Percentiles rank a stretch among this genome's conserved stretches.
Conservation (phyloP, 2,329 filamentous ascomycete species). For the Thermomyces lanuginosus region DNA sequence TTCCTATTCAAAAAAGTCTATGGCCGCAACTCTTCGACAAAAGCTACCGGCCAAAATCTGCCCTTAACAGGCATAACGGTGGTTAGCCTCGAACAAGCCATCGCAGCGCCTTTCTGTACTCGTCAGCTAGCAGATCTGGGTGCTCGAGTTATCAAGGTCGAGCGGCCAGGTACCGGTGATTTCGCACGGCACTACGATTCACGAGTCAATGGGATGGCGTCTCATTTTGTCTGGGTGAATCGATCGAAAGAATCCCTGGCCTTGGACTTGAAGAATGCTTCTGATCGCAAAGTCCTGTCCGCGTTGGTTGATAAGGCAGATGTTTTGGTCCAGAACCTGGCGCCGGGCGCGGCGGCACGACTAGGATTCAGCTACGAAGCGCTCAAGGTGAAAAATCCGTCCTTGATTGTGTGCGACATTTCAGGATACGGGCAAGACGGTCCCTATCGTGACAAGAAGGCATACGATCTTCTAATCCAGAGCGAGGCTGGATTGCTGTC, state of each 20-base stretch:
- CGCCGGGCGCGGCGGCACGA: slow-evolving; percentile 33
- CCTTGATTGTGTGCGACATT: slow-evolving; percentile 39
- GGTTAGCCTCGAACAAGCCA: slow-evolving; percentile 38
- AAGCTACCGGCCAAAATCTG: too few species aligned
- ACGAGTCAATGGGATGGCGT: slow-evolving; percentile 34
- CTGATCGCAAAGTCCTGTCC: slow-evolving; percentile 30
- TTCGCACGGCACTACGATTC: slow-evolving; percentile 38
- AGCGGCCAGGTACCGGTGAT: slow-evolving; percentile 36
- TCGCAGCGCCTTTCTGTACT: slow-evolving; percentile 40
- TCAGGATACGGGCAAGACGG: slow-evolving; percentile 38
- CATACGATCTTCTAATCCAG: slow-evolving; percentile 40
- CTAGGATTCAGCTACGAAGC: slow-evolving; percentile 33
- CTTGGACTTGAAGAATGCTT: slow-evolving; percentile 32
- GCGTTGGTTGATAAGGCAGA: slow-evolving; percentile 31
- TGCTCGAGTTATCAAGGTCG: slow-evolving; percentile 40
- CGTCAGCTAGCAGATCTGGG: slow-evolving; percentile 39
- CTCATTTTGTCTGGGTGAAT: slow-evolving; percentile 42
- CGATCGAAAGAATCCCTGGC: slow-evolving; percentile 39
- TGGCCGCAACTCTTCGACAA: too few species aligned
- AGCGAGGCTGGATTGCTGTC: slow-evolving; percentile 39
- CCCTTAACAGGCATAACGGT: slow-evolving; percentile 34
- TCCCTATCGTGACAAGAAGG: slow-evolving; percentile 39
- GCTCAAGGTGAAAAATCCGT: slow-evolving; percentile 26
- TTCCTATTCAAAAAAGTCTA: too few species aligned
- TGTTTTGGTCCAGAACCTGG: slow-evolving; percentile 39